phyloP scores from a whole-genome alignment of 495 filamentous ascomycete genomes.

The Neurospora intermedia region DNA sequence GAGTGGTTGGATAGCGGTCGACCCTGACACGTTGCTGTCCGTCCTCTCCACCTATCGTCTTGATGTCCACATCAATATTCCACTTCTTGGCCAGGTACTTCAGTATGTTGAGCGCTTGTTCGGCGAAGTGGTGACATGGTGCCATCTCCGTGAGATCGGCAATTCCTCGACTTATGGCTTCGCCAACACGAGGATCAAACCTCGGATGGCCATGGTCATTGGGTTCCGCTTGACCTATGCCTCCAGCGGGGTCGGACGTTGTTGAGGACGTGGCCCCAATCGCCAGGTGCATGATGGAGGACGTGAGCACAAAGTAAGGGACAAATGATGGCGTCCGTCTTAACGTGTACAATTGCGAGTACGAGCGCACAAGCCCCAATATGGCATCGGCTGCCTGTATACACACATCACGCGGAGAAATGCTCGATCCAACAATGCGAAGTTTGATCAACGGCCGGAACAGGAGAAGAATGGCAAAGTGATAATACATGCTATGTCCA shows the following conservation, averaged over 20 bases:
- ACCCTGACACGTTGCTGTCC: neutral
- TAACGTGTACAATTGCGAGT: slow-evolving; percentile 49
- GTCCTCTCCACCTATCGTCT: slow-evolving; percentile 4
- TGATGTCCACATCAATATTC: slow-evolving; percentile 40
- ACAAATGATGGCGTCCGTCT: slow-evolving; percentile 46
- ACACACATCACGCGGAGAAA: slow-evolving; percentile 55
- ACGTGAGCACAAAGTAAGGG: slow-evolving; percentile 49
- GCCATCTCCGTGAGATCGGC: slow-evolving; percentile 46
- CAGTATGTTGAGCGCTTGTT: slow-evolving; percentile 47
- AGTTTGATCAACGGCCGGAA: slow-evolving; percentile 57
- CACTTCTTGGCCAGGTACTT: slow-evolving; percentile 44
- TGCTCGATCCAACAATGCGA: slow-evolving; percentile 42
- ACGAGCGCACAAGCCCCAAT: slow-evolving; percentile 43
- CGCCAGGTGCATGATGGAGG: slow-evolving; percentile 48
- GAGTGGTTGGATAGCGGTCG: slow-evolving; percentile 17
- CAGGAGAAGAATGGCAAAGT: slow-evolving; percentile 50
- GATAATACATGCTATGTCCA: slow-evolving; percentile 49
- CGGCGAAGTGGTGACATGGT: slow-evolving; percentile 48
- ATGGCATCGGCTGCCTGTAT: slow-evolving; percentile 51
- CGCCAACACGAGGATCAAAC: slow-evolving; percentile 21
- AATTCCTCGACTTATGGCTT: slow-evolving; percentile 33
- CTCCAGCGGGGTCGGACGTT: neutral
- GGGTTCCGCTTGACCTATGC: slow-evolving; percentile 9
- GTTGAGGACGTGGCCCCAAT: slow-evolving; percentile 24
- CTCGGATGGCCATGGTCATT: slow-evolving; percentile 9